Evolutionary conservation across 2,329 filamentous ascomycete species (phyloP), one percentile per base, ranked within the genome.

Genomic region (Microcyclospora pomicola): DNA sequence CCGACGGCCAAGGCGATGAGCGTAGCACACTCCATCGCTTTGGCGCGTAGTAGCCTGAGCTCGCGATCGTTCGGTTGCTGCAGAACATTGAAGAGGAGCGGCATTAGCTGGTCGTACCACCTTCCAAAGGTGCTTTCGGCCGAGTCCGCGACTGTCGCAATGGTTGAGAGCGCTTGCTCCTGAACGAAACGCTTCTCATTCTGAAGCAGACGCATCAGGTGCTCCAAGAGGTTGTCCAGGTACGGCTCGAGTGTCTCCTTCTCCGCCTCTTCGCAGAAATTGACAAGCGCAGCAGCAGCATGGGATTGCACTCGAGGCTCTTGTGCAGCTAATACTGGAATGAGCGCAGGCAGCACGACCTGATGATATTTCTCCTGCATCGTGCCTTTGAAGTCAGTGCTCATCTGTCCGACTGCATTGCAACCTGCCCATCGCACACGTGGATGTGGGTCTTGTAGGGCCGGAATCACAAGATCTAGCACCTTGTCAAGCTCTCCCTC

Each of bases 341-440:
- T 86, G 39, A 98, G 91, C 49, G 85, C 85, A 49, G 79, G 84
- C 36, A 98, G 72, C 12, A 98, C 83, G 33, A 79, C 71, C 46
- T 83, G 75, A 60, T 94, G 91, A 61, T 93, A 93, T 52, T 94
- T 91, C 49, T 84, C 82, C 62, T 98, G 91, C 88, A 98, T 96
- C 9, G 82, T 92, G 10, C 87, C 87, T 10, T 92, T 88, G 60
- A 98, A 98, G 57, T 98, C 91, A 27, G 91, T 98, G 66, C 88
- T 96, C 91, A 98, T 98, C 62, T 98, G 91, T 19, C 91, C 91
- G n/a, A 98, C 73, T 31, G 91, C 91, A 56, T 98, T 96, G 68
- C 91, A 98, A 27, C 87, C 91, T 37, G 91, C 91, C 79, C 92
- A 98, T 52, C 88, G 80, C 39, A 98, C 91, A 56, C 91, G 83